Conservation (phyloP, 2,329 filamentous ascomycete genomes). For the Lasiodiplodia theobromae region DNA sequence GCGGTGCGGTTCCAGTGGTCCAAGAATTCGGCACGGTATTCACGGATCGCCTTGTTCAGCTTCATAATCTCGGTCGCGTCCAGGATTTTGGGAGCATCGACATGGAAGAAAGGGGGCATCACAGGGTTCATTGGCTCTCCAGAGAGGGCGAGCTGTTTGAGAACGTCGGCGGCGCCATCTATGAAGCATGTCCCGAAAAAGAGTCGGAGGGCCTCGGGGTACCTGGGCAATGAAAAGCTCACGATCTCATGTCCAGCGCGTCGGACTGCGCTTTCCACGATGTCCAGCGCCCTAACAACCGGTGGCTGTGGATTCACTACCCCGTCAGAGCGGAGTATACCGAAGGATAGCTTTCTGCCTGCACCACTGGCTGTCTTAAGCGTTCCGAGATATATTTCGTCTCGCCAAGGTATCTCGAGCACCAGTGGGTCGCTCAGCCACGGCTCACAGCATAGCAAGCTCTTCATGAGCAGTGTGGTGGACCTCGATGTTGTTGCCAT, state of each 20-base stretch:
- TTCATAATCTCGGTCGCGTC: constrained; percentile 42
- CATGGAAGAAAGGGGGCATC: constrained; percentile 28
- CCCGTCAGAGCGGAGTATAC: constrained; percentile 23
- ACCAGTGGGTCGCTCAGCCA: constrained; percentile 73
- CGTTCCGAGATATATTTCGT: constrained; percentile 45
- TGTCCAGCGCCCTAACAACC: constrained; percentile 40
- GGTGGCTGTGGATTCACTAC: background rate
- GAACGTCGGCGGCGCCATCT: constrained; percentile 7
- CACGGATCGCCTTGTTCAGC: constrained; percentile 36
- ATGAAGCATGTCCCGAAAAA: background rate
- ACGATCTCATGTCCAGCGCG: constrained; percentile 39
- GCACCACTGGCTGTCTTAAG: constrained; percentile 63
- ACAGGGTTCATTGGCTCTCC: constrained; percentile 37
- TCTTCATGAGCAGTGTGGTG: constrained; percentile 63
- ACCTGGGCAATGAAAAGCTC: background rate
- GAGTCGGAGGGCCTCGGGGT: background rate
- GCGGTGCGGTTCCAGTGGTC: constrained; percentile 49
- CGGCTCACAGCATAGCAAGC: constrained; percentile 64
- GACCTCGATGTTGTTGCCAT: constrained; percentile 64
- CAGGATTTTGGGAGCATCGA: background rate
- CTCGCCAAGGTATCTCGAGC: constrained; percentile 69
- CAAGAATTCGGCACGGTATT: constrained; percentile 38
- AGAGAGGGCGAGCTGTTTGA: constrained; percentile 33
- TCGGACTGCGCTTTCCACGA: constrained; percentile 37
- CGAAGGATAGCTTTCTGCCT: constrained; percentile 42